Base-by-base conservation (phyloP, 441 rosid species). In the Corymbia citriodora region DNA sequence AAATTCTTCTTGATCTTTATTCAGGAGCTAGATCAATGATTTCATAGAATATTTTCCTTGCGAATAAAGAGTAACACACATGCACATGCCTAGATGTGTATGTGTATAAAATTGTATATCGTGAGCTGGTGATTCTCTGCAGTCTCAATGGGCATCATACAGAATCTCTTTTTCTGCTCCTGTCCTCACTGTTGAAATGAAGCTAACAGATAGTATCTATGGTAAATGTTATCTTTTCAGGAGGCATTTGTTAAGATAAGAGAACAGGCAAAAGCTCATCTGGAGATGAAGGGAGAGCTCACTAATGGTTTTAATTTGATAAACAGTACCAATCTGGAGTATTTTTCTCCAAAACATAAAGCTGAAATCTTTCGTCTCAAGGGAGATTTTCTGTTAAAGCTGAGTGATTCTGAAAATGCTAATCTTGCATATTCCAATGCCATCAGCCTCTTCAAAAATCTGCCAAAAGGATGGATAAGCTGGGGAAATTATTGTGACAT, bases 381-480 rank as follows among this genome's bases (percentile, higher is more conserved):
- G 94, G 99, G 99, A 87, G 99, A 98, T 93, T 98, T 98, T 91
- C 91, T 94, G 57, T 93, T 95, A 88, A 97, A 97, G 94, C 85
- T 97, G 89, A 94, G 94, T 90, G 99, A 98, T 87, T 93, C 97
- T 21, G 99, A 98, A 92, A 92, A 89, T 92, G 99, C 99, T 87
- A 97, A 97, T 91, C 23, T 93, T 94, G 99, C 98, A 87, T 98
- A 97, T 93, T 98, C 99, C 89, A 95, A 94, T 94, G 99, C 99
- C 31, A 96, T 97, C 93, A 94, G 93, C 94, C 95, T 97, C 90
- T 97, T 94, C 95, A 98, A 97, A 91, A 96, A 95, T 94, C 94
- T 96, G 91, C 99, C 99, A 17, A 98, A 96, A 93, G 99, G 99
- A 92, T 98, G 99, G 99, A 97, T 98, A 94, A 97, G 99, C 95